Conservation (phyloP, 1,139 yeast genomes). For the Candida anutae region DNA sequence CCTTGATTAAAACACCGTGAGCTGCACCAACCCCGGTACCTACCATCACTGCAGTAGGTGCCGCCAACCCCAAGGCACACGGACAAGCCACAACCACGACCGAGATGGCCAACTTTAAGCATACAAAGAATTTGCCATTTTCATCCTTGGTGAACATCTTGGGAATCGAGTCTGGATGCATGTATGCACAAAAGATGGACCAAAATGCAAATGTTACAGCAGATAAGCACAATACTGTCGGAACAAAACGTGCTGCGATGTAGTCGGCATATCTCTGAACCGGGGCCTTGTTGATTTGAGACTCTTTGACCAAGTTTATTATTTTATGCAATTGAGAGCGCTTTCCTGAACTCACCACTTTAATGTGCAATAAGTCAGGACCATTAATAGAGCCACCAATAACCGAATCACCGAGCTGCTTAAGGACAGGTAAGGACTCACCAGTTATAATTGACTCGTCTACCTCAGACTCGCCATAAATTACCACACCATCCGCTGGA, state of each 20-base stretch:
- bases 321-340: constrained; percentile 85
- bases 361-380: constrained; percentile 60
- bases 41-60: constrained; percentile 98
- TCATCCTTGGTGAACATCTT: constrained; percentile 43
- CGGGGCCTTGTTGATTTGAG: constrained; percentile 85
- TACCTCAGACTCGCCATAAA: constrained; percentile 71
- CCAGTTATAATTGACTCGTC: constrained; percentile 91
- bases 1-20: constrained; percentile 85
- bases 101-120: constrained; percentile 80
- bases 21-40: constrained; percentile 95
- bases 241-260: constrained; percentile 83
- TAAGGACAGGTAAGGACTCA: constrained; percentile 70
- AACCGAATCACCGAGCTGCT: constrained; percentile 51
- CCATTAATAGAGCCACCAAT: constrained; percentile 93
- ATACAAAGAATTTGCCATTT: constrained; percentile 57
- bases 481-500: constrained; percentile 84
- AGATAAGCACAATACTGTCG: constrained; percentile 57
- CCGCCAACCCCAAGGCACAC: constrained; percentile 92
- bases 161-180: constrained; percentile 38
- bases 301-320: constrained; percentile 77
- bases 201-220: constrained; percentile 62
- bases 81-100: constrained; percentile 98
- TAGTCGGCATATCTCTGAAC: constrained; percentile 84
- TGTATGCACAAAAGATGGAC: constrained; percentile 34
- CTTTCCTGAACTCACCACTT: constrained; percentile 65